phyloP scores from a whole-genome alignment of 169 alveolate genomes.

The Besnoitia besnoiti region DNA sequence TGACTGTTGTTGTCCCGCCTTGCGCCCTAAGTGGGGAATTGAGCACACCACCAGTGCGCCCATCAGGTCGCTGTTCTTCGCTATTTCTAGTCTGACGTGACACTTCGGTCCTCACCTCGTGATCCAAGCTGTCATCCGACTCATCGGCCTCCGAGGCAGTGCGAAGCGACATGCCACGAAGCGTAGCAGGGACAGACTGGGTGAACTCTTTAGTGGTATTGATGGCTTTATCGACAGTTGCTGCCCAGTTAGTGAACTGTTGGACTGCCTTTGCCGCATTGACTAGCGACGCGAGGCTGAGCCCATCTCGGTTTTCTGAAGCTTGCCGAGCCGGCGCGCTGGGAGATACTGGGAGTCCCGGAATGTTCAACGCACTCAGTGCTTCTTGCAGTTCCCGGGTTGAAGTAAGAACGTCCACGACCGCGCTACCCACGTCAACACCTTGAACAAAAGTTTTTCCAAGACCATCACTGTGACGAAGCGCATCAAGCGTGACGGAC shows the following conservation, averaged over 20 bases:
- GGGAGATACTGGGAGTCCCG: neutral
- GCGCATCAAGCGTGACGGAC: neutral
- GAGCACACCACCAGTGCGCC: too few relatives aligned
- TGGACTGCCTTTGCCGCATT: conserved; percentile 8
- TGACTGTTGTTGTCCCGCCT: too few relatives aligned
- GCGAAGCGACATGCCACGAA: neutral
- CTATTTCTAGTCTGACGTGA: too few relatives aligned
- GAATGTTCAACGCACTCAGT: neutral
- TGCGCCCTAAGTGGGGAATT: too few relatives aligned
- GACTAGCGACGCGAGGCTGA: neutral
- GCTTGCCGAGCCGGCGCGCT: neutral
- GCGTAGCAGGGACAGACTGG: neutral
- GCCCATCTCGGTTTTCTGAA: neutral
- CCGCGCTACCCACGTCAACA: conserved; percentile 19
- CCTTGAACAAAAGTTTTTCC: conserved; percentile 28
- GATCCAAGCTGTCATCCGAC: neutral
- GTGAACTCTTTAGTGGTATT: conserved; percentile 8
- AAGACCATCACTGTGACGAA: conserved; percentile 1
- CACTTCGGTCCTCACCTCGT: too few relatives aligned
- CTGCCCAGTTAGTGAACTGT: conserved; percentile 5
- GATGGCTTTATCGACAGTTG: conserved; percentile 6
- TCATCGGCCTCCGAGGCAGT: neutral
- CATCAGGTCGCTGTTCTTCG: too few relatives aligned
- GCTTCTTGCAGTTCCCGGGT: conserved; percentile 30
- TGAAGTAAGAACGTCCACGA: conserved; percentile 14